These are phyloP conservation scores for Acrodontium crateriforme DNA, from an alignment of 2,329 filamentous ascomycete genomes.

Conservation along the genomic window DNA sequence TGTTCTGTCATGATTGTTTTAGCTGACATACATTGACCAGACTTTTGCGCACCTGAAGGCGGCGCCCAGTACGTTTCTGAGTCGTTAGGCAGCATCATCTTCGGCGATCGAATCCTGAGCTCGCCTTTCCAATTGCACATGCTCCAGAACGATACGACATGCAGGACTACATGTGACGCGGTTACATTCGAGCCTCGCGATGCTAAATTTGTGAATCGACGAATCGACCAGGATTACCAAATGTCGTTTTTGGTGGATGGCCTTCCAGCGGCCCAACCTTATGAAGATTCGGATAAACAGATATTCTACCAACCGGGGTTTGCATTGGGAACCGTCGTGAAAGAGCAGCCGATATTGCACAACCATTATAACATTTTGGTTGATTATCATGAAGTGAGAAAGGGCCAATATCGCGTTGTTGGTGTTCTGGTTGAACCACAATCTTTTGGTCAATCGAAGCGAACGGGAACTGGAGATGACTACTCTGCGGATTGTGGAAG, in stretches of 20 bases:
- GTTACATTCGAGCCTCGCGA: conserved; percentile 51
- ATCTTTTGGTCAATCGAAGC: conserved; percentile 48
- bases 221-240: conserved; percentile 76
- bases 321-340: conserved; percentile 46
- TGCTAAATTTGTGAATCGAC: conserved; percentile 66
- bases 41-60: conserved; percentile 70
- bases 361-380: conserved; percentile 93
- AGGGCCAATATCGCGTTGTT: conserved; percentile 69
- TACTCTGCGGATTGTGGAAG: conserved; percentile 47
- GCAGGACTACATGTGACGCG: conserved; percentile 62
- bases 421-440: conserved; percentile 78
- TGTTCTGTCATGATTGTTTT: no score
- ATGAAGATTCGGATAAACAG: conserved; percentile 60
- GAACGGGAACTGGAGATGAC: conserved; percentile 36
- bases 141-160: conserved; percentile 73
- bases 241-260: conserved; percentile 95
- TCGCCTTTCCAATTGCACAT: conserved; percentile 85
- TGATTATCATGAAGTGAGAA: conserved; percentile 73
- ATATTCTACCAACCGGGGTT: conserved; percentile 90
- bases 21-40: no score
- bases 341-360: conserved; percentile 53
- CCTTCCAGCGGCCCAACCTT: conserved; percentile 74
- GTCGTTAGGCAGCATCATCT: conserved; percentile 88
- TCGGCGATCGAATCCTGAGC: conserved; percentile 94
- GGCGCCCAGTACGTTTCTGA: conserved; percentile 72